phyloP scores from a whole-genome alignment of 2,329 filamentous ascomycete genomes.

The Pseudocercospora macadamiae region DNA sequence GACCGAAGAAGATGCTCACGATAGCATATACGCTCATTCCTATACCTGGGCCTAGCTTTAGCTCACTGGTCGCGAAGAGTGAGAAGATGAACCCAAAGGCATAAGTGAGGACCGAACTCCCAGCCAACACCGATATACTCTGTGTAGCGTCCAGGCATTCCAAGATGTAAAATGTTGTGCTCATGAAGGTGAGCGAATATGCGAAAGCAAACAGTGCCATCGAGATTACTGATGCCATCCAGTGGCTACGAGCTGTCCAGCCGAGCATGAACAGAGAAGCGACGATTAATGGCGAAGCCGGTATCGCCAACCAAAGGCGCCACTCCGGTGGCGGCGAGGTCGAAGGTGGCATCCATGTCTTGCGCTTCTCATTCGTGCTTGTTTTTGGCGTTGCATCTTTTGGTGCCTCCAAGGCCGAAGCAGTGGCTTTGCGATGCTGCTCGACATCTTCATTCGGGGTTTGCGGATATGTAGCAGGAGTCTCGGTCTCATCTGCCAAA shows the following conservation, averaged over 20 bases:
- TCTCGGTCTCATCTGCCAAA: constrained; percentile 10
- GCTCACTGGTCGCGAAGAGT: constrained; percentile 58
- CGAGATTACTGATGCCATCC: constrained; percentile 56
- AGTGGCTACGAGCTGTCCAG: constrained; percentile 49
- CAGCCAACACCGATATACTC: constrained; percentile 59
- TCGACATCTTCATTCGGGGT: constrained; percentile 10
- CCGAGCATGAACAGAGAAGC: constrained; percentile 28
- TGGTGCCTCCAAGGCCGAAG: constrained; percentile 14
- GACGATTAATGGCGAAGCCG: constrained; percentile 21
- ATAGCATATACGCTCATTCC: constrained; percentile 45
- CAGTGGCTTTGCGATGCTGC: constrained; percentile 17
- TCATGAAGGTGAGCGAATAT: constrained; percentile 33
- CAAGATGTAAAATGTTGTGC: constrained; percentile 46
- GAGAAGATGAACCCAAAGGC: constrained; percentile 60
- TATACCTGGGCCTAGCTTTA: constrained; percentile 43
- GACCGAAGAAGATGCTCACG: constrained; percentile 22
- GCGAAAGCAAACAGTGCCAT: constrained; percentile 23
- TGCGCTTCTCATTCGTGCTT: constrained; percentile 4
- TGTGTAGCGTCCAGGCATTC: constrained; percentile 58
- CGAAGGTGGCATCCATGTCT: constrained; percentile 13
- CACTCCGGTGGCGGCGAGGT: constrained; percentile 26
- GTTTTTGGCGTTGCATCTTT: neutral
- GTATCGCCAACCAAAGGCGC: constrained; percentile 25
- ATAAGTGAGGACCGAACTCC: constrained; percentile 61
- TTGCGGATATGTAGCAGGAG: neutral